Evolutionary conservation across 345 rosid genomes (phyloP).

Genomic region (Rhodamnia argentea): DNA sequence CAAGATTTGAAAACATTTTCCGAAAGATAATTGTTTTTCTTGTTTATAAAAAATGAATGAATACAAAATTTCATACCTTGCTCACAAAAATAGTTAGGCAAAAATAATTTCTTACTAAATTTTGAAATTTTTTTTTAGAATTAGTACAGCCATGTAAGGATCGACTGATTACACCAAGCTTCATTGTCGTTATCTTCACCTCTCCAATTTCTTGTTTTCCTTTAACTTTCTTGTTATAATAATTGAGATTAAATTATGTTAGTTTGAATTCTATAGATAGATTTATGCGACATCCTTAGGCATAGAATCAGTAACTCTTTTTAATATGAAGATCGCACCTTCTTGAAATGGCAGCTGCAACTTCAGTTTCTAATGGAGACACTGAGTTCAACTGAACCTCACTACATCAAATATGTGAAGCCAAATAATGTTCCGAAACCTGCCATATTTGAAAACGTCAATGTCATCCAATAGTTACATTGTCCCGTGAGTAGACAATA

Average conservation of each 20-base stretch:
- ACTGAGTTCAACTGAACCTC: slow-evolving; percentile 81
- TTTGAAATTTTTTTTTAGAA: neutral
- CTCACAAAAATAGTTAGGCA: no score
- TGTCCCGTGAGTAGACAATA: slow-evolving; percentile 75
- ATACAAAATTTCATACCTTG: no score
- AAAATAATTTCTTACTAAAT: no score
- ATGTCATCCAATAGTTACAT: slow-evolving; percentile 88
- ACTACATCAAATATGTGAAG: slow-evolving; percentile 98
- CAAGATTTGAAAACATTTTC: no score
- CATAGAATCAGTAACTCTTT: neutral
- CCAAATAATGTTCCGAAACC: slow-evolving; percentile 89
- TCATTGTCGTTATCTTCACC: neutral
- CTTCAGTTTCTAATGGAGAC: slow-evolving; percentile 98
- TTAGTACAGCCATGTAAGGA: neutral
- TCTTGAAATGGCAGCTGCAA: slow-evolving; percentile 65
- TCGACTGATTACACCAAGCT: neutral
- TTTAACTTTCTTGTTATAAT: neutral
- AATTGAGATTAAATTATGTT: neutral
- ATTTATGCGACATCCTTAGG: neutral
- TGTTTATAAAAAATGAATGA: no score
- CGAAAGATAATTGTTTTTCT: no score
- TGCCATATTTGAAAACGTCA: slow-evolving; percentile 78
- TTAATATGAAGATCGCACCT: neutral
- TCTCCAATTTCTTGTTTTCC: neutral
- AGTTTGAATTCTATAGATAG: neutral